Evolutionary conservation across 2,329 filamentous ascomycete genomes (phyloP).

Genomic region (Zasmidium citrigriseum): DNA sequence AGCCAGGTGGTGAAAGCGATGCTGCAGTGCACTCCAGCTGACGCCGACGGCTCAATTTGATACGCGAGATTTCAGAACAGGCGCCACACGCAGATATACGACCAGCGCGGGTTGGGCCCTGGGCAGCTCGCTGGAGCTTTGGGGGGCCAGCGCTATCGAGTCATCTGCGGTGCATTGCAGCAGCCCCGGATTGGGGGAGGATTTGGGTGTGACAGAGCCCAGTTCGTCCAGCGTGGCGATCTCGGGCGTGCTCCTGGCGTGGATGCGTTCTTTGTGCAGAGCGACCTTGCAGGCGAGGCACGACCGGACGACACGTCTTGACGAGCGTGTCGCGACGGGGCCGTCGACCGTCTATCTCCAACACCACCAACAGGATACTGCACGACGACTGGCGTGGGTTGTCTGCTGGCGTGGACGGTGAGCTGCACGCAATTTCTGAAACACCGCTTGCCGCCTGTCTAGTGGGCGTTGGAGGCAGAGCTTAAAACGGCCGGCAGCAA

Average conservation of each 20-base stretch:
- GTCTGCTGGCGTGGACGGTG: constrained; percentile 8
- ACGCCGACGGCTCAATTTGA: constrained; percentile 5
- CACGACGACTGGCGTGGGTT: constrained; percentile 13
- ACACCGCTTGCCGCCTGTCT: constrained; percentile 13
- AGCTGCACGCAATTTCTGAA: constrained; percentile 20
- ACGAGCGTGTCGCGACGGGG: constrained; percentile 9
- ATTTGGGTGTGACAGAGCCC: constrained; percentile 15
- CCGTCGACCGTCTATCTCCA: constrained; percentile 23
- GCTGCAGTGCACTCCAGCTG: neutral
- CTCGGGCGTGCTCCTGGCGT: constrained; percentile 14
- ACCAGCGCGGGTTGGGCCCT: neutral
- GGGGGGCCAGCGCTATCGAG: constrained; percentile 2
- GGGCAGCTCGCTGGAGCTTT: neutral
- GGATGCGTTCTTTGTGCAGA: constrained; percentile 10
- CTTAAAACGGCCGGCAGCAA: constrained; percentile 13
- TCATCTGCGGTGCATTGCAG: constrained; percentile 3
- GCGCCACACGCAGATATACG: too few species aligned
- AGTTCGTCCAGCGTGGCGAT: constrained; percentile 14
- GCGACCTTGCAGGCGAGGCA: constrained; percentile 9
- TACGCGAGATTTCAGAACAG: constrained; percentile 1
- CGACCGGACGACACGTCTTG: constrained; percentile 2
- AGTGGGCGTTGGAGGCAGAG: constrained; percentile 12
- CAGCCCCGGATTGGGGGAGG: constrained; percentile 2
- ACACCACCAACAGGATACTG: too few species aligned
- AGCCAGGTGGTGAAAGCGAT: neutral